These are phyloP conservation scores for Daldinia eschscholtzii DNA, from an alignment of 2,329 filamentous ascomycete genomes.

Conservation along the genomic window DNA sequence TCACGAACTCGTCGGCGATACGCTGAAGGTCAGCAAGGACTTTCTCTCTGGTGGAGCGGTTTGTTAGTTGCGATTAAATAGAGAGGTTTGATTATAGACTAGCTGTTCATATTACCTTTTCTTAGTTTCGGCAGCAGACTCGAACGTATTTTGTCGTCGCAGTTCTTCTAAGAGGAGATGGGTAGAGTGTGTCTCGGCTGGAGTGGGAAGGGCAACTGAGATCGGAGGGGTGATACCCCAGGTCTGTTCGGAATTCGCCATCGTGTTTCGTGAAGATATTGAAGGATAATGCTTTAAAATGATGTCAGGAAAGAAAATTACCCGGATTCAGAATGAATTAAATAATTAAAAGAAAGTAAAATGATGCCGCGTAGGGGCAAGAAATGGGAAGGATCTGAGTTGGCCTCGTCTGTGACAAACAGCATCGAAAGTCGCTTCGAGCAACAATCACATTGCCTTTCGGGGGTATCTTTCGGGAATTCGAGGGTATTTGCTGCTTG, in stretches of 20 bases:
- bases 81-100: not conserved
- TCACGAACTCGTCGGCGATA: conserved; percentile 89
- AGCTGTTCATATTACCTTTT: conserved; percentile 71
- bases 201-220: conserved; percentile 80
- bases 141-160: conserved; percentile 91
- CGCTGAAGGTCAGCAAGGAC: conserved; percentile 82
- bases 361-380: conserved; percentile 7
- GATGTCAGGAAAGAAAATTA: conserved; percentile 5
- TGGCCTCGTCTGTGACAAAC: conserved; percentile 12
- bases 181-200: conserved; percentile 80
- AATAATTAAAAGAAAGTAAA: conserved; percentile 13
- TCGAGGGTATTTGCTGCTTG: conserved; percentile 10
- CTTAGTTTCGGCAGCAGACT: conserved; percentile 83
- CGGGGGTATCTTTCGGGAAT: conserved; percentile 13
- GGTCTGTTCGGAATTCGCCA: conserved; percentile 49
- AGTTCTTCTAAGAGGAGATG: conserved; percentile 86
- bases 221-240: conserved; percentile 86
- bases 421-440: conserved; percentile 26
- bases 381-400: conserved; percentile 8
- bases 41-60: conserved; percentile 64
- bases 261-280: conserved; percentile 23
- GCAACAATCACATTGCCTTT: conserved; percentile 28
- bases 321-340: conserved; percentile 1
- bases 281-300: conserved; percentile 10
- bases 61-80: conserved; percentile 52